Evolutionary conservation across 192 early-diverging fungal genomes (phyloP).

Genomic region (Tieghemiomyces parasiticus): DNA sequence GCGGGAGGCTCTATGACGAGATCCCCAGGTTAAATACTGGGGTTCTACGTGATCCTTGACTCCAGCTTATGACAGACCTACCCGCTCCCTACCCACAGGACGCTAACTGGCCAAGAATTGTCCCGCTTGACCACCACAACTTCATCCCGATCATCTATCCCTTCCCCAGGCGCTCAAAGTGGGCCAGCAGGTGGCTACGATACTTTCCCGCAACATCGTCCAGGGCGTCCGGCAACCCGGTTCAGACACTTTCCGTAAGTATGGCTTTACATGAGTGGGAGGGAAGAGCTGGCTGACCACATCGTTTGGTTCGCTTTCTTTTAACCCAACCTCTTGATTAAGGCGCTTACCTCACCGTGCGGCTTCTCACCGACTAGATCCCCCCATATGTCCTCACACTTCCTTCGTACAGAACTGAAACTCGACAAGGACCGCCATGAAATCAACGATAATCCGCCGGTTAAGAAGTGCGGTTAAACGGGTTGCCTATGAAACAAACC

Average conservation of each 20-base stretch:
- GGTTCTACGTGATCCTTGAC: no score
- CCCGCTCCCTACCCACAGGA: no score
- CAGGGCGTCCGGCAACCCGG: neutral
- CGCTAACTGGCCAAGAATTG: no score
- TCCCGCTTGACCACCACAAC: no score
- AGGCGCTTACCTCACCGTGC: no score
- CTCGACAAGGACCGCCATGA: conserved; percentile 7
- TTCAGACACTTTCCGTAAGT: conserved; percentile 5
- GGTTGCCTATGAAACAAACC: no score
- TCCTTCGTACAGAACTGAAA: neutral
- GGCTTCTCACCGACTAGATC: no score
- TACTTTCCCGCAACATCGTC: conserved; percentile 6
- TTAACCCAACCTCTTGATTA: neutral
- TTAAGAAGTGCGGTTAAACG: neutral
- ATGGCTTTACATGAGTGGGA: neutral
- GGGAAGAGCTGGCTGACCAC: neutral
- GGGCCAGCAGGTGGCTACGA: conserved; percentile 6
- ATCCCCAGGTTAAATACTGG: no score
- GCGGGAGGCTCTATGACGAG: no score
- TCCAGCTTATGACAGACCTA: no score
- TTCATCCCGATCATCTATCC: no score
- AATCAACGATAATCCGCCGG: conserved; percentile 9
- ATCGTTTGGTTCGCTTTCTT: neutral
- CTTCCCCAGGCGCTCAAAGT: neutral
- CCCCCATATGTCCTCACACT: no score